Base-by-base conservation (phyloP, 805 yeast species). In the Yamadazyma nakazawae region DNA sequence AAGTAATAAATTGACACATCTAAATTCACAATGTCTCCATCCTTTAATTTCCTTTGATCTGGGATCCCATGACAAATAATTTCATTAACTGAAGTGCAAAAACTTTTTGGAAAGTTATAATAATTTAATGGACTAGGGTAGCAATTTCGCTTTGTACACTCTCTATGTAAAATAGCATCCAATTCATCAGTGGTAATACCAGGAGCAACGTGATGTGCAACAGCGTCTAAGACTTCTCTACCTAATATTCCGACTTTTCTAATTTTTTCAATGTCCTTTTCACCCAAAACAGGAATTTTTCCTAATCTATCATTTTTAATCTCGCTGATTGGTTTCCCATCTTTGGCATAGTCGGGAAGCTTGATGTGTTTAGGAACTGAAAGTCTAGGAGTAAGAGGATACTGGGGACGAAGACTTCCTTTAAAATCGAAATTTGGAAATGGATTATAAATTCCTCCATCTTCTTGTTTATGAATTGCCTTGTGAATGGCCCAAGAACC, bases 11-110 rank as follows among this genome's bases (percentile, higher is more conserved):
- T 66, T 3, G 96, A 79, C 41, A 94, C 88, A 64, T 94, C 99
- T 53, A 94, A 72, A 62, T 94, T 94, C 50, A 94, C 79, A 55
- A 94, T 92, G 63, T 94, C 99, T 49, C 99, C 99, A 55, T 92
- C 98, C 64, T 88, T 70, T 53, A 94, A 76, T 30, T 82, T 83
- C 46, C 91, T 79, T 69, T 87, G 78, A 67, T 94, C 99, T 24
- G 99, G 99, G 49, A 94, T 87, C 53, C 99, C 99, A 66, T 94
- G 99, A 64, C 99, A 94, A 50, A 94, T 87, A 48, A 90, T 83
- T 72, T 94, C 99, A 67, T 94, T 94, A 37, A 94, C 85, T 2
- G 97, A 89, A 1, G 96, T 89, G 68, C 99, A 94, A 36, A 88
- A 79, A 18, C 94, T 82, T 63, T 90, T 91, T 37, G 98, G 97